Percentiles rank a stretch among this genome's conserved stretches.
Evolutionary conservation across 2,329 filamentous ascomycete genomes (phyloP).

Genomic region (Neopestalotiopsis sp.): DNA sequence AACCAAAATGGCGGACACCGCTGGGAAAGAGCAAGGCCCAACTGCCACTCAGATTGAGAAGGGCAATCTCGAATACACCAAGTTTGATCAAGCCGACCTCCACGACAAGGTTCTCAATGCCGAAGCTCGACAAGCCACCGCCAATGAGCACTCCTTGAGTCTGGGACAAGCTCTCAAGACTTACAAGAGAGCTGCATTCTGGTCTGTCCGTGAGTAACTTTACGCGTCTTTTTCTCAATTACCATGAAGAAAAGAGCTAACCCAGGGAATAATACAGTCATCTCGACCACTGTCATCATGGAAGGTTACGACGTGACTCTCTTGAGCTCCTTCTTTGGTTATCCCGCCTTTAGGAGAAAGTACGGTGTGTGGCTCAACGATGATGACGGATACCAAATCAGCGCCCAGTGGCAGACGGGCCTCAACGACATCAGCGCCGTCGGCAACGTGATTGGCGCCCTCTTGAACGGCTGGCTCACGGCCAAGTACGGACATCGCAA

Average conservation of each 20-base stretch:
- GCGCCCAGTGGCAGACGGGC: slow-evolving; percentile 56
- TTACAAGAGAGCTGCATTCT: slow-evolving; percentile 46
- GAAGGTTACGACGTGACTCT: slow-evolving; percentile 57
- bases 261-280: slow-evolving; percentile 35
- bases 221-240: too few species aligned
- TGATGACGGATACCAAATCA: slow-evolving; percentile 46
- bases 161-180: slow-evolving; percentile 43
- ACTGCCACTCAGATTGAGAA: slow-evolving; percentile 33
- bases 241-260: slow-evolving; percentile 24
- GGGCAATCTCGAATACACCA: slow-evolving; percentile 34
- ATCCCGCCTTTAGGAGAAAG: slow-evolving; percentile 43
- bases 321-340: slow-evolving; percentile 52
- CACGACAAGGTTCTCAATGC: slow-evolving; percentile 44
- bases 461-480: slow-evolving; percentile 49
- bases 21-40: slow-evolving; percentile 1
- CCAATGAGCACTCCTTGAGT: slow-evolving; percentile 42
- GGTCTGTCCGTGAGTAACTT: slow-evolving; percentile 42
- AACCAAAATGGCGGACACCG: slow-evolving; percentile 9
- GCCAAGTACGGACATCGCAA: slow-evolving; percentile 49
- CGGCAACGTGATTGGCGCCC: slow-evolving; percentile 45
- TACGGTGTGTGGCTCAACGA: slow-evolving; percentile 44
- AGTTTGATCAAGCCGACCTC: slow-evolving; percentile 39
- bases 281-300: slow-evolving; percentile 51
- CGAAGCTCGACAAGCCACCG: slow-evolving; percentile 42
- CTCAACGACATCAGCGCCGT: slow-evolving; percentile 45